Evolutionary conservation across 1,139 yeast genomes (phyloP).

Genomic region (Candida tetrigidarum): DNA sequence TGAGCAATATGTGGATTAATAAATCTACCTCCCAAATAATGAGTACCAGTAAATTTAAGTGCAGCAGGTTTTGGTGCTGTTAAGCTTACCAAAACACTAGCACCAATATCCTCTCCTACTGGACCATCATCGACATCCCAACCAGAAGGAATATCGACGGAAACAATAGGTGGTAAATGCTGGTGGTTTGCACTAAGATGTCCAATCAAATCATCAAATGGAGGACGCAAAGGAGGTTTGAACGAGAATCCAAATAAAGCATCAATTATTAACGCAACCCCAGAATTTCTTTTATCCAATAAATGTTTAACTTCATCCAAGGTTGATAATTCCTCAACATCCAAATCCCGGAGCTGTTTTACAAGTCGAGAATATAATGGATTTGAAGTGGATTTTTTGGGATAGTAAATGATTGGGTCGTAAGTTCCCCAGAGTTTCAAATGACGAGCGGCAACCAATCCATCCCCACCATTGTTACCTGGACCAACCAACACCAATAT

Average conservation of each 20-base stretch:
- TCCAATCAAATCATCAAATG: constrained; percentile 65
- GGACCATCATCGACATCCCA: constrained; percentile 98
- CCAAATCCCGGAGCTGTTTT: constrained; percentile 62
- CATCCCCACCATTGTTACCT: constrained; percentile 98
- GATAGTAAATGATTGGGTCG: constrained; percentile 70
- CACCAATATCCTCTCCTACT: constrained; percentile 45
- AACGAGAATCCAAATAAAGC: constrained; percentile 94
- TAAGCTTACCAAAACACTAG: constrained; percentile 74
- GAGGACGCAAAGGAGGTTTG: constrained; percentile 83
- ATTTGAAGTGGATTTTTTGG: constrained; percentile 54
- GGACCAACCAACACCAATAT: constrained; percentile 87
- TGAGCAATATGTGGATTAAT: constrained; percentile 66
- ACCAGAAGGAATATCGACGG: constrained; percentile 93
- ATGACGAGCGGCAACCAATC: constrained; percentile 94
- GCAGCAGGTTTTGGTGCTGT: constrained; percentile 97
- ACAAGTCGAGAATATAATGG: constrained; percentile 49
- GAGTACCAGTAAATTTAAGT: constrained; percentile 47
- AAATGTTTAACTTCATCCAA: constrained; percentile 39
- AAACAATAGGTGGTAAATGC: constrained; percentile 59
- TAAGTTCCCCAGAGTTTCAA: constrained; percentile 75
- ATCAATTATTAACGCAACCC: constrained; percentile 59
- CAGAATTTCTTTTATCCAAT: constrained; percentile 18
- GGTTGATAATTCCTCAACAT: constrained; percentile 46
- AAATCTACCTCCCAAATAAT: constrained; percentile 92
- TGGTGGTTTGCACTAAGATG: constrained; percentile 40